Evolutionary conservation across 257 asterid genomes (phyloP).

Genomic region (Nicotiana tabacum): DNA sequence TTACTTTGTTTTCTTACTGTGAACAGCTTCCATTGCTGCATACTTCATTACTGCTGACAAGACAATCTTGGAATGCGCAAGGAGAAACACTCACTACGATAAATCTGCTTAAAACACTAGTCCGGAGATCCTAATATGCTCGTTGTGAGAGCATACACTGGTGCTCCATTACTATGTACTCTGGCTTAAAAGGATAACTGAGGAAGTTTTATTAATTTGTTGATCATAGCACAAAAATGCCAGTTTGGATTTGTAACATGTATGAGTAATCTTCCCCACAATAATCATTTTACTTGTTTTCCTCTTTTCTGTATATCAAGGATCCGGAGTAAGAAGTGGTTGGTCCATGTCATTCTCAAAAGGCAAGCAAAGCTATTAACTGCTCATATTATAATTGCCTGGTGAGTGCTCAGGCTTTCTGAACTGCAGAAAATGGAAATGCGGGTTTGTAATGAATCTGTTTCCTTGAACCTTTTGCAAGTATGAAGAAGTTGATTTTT

Average conservation of each 20-base stretch:
- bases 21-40: slow-evolving; percentile 75
- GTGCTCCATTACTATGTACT: background rate
- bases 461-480: no score
- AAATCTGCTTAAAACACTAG: slow-evolving; percentile 21
- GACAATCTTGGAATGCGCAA: slow-evolving; percentile 69
- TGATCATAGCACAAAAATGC: background rate
- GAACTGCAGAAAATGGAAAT: no score
- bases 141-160: background rate
- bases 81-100: slow-evolving; percentile 57
- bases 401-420: background rate
- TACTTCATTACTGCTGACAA: slow-evolving; percentile 86
- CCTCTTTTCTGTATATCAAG: background rate
- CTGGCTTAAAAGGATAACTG: background rate
- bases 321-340: no score
- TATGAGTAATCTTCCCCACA: background rate
- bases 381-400: background rate
- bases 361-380: background rate
- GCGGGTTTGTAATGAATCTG: no score
- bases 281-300: background rate
- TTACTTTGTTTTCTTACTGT: background rate
- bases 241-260: background rate
- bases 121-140: background rate
- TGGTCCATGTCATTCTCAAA: background rate
- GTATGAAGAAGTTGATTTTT: no score
- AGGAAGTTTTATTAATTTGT: background rate